Conservation (phyloP, 140 eudicot genomes). For the Oenanthe javanica region DNA sequence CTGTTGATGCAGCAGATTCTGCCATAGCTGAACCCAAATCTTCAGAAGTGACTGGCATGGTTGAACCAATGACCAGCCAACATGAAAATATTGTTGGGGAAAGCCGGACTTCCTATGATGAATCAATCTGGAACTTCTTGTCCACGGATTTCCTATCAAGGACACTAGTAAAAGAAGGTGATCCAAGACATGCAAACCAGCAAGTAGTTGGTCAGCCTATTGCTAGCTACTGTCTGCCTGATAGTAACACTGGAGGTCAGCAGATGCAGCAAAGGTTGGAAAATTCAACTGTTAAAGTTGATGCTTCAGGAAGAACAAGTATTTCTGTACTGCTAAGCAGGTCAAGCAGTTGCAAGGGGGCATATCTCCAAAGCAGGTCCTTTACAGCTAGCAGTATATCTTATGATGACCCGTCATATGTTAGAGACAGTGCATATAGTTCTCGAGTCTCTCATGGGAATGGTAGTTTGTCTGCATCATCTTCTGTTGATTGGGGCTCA, state of each 20-base stretch:
- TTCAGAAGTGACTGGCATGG: slow-evolving; percentile 20
- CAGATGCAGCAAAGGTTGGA: slow-evolving; percentile 19
- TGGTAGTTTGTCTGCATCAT: slow-evolving; percentile 65
- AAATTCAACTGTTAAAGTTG: slow-evolving; percentile 21
- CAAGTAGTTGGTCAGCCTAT: slow-evolving; percentile 24
- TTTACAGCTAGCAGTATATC: slow-evolving; percentile 59
- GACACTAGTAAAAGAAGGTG: slow-evolving; percentile 28
- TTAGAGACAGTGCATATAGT: slow-evolving; percentile 56
- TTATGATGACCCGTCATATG: slow-evolving; percentile 63
- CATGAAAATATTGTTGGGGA: slow-evolving; percentile 21
- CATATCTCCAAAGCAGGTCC: slow-evolving; percentile 45
- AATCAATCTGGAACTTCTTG: slow-evolving; percentile 27
- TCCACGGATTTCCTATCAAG: slow-evolving; percentile 15
- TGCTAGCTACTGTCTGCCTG: slow-evolving; percentile 14
- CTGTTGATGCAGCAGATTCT: slow-evolving; percentile 23
- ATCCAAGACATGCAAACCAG: slow-evolving; percentile 18
- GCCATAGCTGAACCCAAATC: slow-evolving; percentile 26
- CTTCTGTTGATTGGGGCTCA: slow-evolving; percentile 66
- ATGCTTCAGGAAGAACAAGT: slow-evolving; percentile 44
- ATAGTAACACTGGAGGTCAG: slow-evolving; percentile 14
- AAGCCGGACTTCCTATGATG: slow-evolving; percentile 22
- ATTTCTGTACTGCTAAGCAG: slow-evolving; percentile 51
- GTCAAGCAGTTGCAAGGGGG: slow-evolving; percentile 61
- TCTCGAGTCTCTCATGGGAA: slow-evolving; percentile 66
- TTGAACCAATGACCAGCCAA: slow-evolving; percentile 18